Percentiles rank a stretch among this genome's conserved stretches.
Evolutionary conservation across 1,284 basidiomycete genomes (phyloP).

Genomic region (Ceratobasidium sp.): DNA sequence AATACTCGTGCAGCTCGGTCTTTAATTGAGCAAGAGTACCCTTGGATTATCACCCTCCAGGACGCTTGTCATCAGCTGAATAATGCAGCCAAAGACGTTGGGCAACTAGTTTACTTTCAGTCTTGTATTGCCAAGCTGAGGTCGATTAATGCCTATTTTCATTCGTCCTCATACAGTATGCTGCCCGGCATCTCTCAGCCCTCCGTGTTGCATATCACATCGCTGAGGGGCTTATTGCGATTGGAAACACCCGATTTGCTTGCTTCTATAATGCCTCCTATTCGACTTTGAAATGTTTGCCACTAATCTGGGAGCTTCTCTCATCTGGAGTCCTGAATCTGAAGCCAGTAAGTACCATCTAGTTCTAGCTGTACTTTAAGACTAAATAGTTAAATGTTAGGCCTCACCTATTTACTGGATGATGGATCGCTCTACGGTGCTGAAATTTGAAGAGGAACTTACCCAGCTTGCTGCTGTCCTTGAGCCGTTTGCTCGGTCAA

Average conservation of each 20-base stretch:
- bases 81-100: slow-evolving; percentile 55
- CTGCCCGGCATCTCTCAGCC: slow-evolving; percentile 50
- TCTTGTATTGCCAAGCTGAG: slow-evolving; percentile 51
- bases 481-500: slow-evolving; percentile 42
- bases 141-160: slow-evolving; percentile 51
- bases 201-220: slow-evolving; percentile 46
- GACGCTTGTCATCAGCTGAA: slow-evolving; percentile 56
- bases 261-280: slow-evolving; percentile 50
- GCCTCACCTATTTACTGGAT: slow-evolving; percentile 36
- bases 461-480: slow-evolving; percentile 27
- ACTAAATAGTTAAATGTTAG: neutral
- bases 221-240: slow-evolving; percentile 53
- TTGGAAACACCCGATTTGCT: slow-evolving; percentile 56
- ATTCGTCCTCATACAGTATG: slow-evolving; percentile 52
- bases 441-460: neutral
- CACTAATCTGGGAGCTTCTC: neutral
- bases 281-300: neutral
- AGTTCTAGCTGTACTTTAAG: neutral
- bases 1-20: slow-evolving; percentile 54
- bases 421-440: slow-evolving; percentile 6
- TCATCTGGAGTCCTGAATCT: slow-evolving; percentile 3
- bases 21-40: slow-evolving; percentile 50
- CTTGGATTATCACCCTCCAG: slow-evolving; percentile 54
- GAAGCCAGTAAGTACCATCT: neutral
- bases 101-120: slow-evolving; percentile 52